Evolutionary conservation across 345 rosid species (phyloP), one percentile per base, ranked within the genome.

Genomic region (Angophora floribunda): DNA sequence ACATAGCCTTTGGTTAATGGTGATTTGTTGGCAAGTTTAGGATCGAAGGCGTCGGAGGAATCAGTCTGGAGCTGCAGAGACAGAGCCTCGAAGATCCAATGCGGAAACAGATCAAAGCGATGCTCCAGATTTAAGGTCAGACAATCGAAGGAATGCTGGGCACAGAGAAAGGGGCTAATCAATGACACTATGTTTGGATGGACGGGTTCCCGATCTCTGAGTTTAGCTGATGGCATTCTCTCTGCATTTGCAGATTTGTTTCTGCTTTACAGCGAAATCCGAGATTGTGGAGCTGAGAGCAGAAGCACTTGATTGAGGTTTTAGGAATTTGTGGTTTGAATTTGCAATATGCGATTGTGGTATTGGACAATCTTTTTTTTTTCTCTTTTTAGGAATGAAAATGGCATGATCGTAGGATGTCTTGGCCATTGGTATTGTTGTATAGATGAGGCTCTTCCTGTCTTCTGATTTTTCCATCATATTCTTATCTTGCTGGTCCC

Each of bases 21-120:
- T 86, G 87, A 52, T 36, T 78, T 67, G 87, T 84, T 86, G 85
- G 47, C 51, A 75, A 88, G 82, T 90, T 88, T 92, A 97, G 99
- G 97, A 96, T 89, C 93, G 98, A 88, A 94, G 99, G 90, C 93
- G 94, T 61, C 87, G 95, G 79, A 94, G 93, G 93, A 94, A 87
- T 93, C 96, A 90, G 82, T 89, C 93, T 51, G 92, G 90, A 85
- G 75, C 51, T 55, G 41, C 82, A 19, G 95, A 92, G 86, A 78
- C 91, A 1, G 95, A 95, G 86, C 87, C 90, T 80, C 92, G 57
- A 63, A 91, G 86, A 89, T 94, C 92, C 88, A 95, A 86, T 90
- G 91, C 93, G 26, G 95, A 93, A 55, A 85, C 89, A 6, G 93
- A 93, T 88, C 92, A 51, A 87, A 93, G 93, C 67, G 95, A 95